Evolutionary conservation across 2,329 filamentous ascomycete genomes (phyloP), one percentile per base, ranked within the genome.

Genomic region (Fusarium chuoi): DNA sequence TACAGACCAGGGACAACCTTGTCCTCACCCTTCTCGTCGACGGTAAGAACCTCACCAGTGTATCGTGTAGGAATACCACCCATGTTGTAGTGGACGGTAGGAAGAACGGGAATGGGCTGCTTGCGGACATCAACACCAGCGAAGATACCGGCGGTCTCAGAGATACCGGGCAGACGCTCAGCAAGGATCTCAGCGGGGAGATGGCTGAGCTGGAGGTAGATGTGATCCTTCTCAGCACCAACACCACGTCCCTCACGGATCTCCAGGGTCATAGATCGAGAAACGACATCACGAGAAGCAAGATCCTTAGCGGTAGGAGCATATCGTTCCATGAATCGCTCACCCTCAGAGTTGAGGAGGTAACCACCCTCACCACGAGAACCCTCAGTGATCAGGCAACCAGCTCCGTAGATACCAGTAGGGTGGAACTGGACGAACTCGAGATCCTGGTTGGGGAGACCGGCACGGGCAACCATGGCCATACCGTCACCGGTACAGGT

Each of bases 341-440:
- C 96, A 87, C 96, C 96, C 89, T 98, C 94, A 11, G 94, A 95
- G 90, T 99, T 99, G 77, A 98, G 90, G 58, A 99, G 91, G 84
- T 98, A 98, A 81, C 96, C 96, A 89, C 96, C 96, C 89, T 98
- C 96, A 87, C 96, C 96, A 89, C 96, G 94, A 78, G 96, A 94
- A 79, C 96, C 96, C 87, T 99, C 96, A 18, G 96, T 98, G 82
- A 99, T 99, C 89, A 99, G 87, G 86, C 96, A 97, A 77, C 96
- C 96, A 80, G 96, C 96, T 81, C 96, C 96, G 84, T 99, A 99
- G 86, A 99, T 98, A 90, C 96, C 96, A 77, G 96, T 98, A 64
- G 96, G 96, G 85, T 99, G 96, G 91, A 99, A 99, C 87, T 99
- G 96, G 73, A 99, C 96, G 85, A 99, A 99, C 84, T 99, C 96